Base-by-base conservation (phyloP, 148 eudicot species). In the Amaranthus palmeri region DNA sequence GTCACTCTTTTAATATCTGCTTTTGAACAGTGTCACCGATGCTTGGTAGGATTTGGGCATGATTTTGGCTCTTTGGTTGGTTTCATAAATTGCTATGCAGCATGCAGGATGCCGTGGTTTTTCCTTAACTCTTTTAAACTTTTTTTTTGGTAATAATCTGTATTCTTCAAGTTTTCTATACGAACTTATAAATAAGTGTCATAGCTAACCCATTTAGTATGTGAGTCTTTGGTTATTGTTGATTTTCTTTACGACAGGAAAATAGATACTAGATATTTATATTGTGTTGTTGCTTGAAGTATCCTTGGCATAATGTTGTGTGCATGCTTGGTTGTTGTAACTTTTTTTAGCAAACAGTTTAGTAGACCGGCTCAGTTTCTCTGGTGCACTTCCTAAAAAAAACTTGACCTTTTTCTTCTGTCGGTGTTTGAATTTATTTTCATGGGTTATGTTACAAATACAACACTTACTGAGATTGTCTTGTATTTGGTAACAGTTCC, bases 401-500 rank as follows among this genome's bases (percentile, higher is more conserved):
- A 25, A 25, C 36, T 25, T 25, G 36, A 25, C 36, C 36, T 25
- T 25, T 25, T 25, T 25, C 36, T 25, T 0, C 36, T 25, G 36
- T 25, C 36, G 1, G 36, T 25, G 41, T 17, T 67, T 45, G 11
- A 56, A 7, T 12, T n/a, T 46, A 12, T 47, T 49, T 13, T 18
- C 8, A 44, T 40, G 53, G 10, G 7, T 53, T 61, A 46, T 65
- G 42, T 49, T 41, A 49, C 8, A 9, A 48, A 15, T 14, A 3
- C 10, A 47, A 65, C 54, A 25, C 36, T 25, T 25, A 0, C 42
- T 49, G 18, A 8, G 10, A 48, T 8, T 65, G 54, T 48, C 69
- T 17, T 48, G 40, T 47, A 15, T 10, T 40, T 67, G 50, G 50
- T 57, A 4, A 46, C 87, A 92, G 97, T 92, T 80, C 96, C 97